A percentile compares a stretch with the other conserved stretches of the same genome.
Evolutionary conservation across 2,329 filamentous ascomycete species (phyloP).

Genomic region (Monosporascus cannonballus): DNA sequence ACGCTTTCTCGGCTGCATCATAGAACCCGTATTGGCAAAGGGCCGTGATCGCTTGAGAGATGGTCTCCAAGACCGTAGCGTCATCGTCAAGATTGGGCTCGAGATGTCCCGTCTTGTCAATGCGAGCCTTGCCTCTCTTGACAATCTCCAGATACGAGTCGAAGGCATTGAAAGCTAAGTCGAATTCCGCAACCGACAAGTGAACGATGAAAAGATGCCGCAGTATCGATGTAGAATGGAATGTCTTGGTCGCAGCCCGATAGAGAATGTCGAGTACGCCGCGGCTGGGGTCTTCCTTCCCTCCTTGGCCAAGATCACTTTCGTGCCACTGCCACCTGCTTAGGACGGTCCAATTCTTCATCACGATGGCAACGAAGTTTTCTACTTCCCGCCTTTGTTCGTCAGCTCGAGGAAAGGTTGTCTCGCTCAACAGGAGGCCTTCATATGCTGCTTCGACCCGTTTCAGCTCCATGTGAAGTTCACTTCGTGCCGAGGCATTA

Average conservation of each 20-base stretch:
- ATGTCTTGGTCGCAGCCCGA: constrained; percentile 84
- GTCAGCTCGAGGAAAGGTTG: constrained; percentile 77
- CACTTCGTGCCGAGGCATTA: constrained; percentile 50
- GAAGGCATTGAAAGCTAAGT: constrained; percentile 83
- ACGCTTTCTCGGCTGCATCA: constrained; percentile 72
- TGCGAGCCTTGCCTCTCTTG: constrained; percentile 74
- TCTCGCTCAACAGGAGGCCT: constrained; percentile 68
- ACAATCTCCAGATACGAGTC: constrained; percentile 89
- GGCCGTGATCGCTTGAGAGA: constrained; percentile 72
- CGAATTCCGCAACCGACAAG: constrained; percentile 81
- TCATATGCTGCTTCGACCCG: constrained; percentile 77
- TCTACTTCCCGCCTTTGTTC: constrained; percentile 76
- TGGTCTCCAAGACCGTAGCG: constrained; percentile 67
- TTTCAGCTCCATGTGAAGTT: constrained; percentile 72
- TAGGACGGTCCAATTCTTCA: constrained; percentile 79
- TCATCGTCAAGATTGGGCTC: constrained; percentile 75
- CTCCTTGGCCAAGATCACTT: constrained; percentile 73
- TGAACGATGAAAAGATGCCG: constrained; percentile 85
- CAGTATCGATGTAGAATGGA: constrained; percentile 86
- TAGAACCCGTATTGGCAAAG: constrained; percentile 76
- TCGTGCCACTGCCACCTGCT: constrained; percentile 77
- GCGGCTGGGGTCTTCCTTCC: constrained; percentile 67
- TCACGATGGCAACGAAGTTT: constrained; percentile 69
- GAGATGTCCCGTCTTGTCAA: constrained; percentile 67
- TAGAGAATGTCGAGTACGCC: constrained; percentile 84